These are phyloP conservation scores for Alternaria gansuensis DNA, from an alignment of 2,329 filamentous ascomycete species.

Conservation along the genomic window DNA sequence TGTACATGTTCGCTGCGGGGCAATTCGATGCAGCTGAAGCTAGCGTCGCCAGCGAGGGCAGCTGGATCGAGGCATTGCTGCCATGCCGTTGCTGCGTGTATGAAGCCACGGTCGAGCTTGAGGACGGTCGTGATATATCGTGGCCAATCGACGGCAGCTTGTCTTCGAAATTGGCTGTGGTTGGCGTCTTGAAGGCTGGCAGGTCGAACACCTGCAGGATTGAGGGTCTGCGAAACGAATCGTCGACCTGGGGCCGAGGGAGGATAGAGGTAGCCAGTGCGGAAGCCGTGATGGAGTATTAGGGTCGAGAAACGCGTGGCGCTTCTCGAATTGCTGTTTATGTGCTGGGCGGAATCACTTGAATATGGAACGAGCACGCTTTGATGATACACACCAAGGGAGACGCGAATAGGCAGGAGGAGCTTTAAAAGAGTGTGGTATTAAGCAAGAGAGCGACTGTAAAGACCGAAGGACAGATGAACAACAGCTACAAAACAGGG, in stretches of 20 bases:
- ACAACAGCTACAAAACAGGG: slow-evolving; percentile 38
- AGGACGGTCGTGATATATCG: slow-evolving; percentile 63
- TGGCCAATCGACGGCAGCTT: slow-evolving; percentile 59
- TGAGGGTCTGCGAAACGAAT: slow-evolving; percentile 59
- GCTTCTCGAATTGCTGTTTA: slow-evolving; percentile 37
- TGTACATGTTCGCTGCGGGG: slow-evolving; percentile 55
- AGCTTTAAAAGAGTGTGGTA: slow-evolving; percentile 39
- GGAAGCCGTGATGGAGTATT: slow-evolving; percentile 61
- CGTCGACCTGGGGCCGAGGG: slow-evolving; percentile 68
- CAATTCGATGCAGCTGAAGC: slow-evolving; percentile 65
- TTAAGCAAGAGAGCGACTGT: slow-evolving; percentile 32
- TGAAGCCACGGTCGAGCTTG: slow-evolving; percentile 60
- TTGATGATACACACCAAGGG: slow-evolving; percentile 28
- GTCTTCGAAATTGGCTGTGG: slow-evolving; percentile 53
- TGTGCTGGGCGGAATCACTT: slow-evolving; percentile 18
- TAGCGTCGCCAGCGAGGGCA: slow-evolving; percentile 68
- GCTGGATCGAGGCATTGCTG: slow-evolving; percentile 55
- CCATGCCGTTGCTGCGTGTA: slow-evolving; percentile 52
- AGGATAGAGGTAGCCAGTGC: slow-evolving; percentile 66
- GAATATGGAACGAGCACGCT: slow-evolving; percentile 20
- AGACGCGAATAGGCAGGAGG: slow-evolving; percentile 23
- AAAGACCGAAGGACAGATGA: slow-evolving; percentile 41
- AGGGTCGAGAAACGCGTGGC: slow-evolving; percentile 50
- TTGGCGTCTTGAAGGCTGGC: slow-evolving; percentile 57
- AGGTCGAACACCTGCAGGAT: slow-evolving; percentile 60